These are phyloP conservation scores for Lactarius indigo DNA, from an alignment of 768 basidiomycete species.

Conservation along the genomic window DNA sequence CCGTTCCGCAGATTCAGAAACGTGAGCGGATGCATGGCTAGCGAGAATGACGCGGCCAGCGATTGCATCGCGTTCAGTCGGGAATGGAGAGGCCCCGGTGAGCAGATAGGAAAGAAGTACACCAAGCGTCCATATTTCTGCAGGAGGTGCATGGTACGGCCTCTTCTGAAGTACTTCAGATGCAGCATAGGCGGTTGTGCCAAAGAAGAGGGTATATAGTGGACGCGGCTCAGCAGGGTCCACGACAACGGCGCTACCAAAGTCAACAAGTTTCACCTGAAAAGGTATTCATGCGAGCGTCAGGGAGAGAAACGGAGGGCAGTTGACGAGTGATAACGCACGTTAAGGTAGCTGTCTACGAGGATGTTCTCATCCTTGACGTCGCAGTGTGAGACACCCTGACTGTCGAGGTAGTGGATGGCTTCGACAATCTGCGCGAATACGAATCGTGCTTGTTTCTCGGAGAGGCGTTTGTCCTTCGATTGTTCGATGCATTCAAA, in stretches of 20 bases:
- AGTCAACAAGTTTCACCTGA: constrained; percentile 93
- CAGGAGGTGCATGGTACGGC: constrained; percentile 88
- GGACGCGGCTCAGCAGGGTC: constrained; percentile 62
- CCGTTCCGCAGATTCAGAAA: constrained; percentile 44
- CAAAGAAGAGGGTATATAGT: constrained; percentile 78
- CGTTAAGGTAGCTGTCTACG: constrained; percentile 69
- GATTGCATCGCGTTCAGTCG: constrained; percentile 76
- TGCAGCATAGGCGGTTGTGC: constrained; percentile 93
- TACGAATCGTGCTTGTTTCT: constrained; percentile 74
- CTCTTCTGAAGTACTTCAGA: constrained; percentile 89
- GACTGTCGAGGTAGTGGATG: constrained; percentile 72
- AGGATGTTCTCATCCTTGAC: constrained; percentile 96
- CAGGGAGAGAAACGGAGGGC: constrained; percentile 17
- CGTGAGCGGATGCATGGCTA: constrained; percentile 22
- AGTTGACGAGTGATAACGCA: constrained; percentile 30
- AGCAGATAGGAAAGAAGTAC: constrained; percentile 93
- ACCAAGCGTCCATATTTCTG: constrained; percentile 95
- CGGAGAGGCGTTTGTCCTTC: constrained; percentile 71
- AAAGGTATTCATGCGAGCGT: constrained; percentile 12
- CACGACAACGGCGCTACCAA: constrained; percentile 81
- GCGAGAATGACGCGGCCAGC: constrained; percentile 56
- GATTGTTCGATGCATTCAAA: constrained; percentile 95
- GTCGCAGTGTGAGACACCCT: constrained; percentile 90
- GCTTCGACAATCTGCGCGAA: constrained; percentile 87
- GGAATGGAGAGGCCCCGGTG: constrained; percentile 91